These are phyloP conservation scores for Chrysochromulina tobinii DNA, from an alignment of 78 protist species.

Conservation along the genomic window DNA sequence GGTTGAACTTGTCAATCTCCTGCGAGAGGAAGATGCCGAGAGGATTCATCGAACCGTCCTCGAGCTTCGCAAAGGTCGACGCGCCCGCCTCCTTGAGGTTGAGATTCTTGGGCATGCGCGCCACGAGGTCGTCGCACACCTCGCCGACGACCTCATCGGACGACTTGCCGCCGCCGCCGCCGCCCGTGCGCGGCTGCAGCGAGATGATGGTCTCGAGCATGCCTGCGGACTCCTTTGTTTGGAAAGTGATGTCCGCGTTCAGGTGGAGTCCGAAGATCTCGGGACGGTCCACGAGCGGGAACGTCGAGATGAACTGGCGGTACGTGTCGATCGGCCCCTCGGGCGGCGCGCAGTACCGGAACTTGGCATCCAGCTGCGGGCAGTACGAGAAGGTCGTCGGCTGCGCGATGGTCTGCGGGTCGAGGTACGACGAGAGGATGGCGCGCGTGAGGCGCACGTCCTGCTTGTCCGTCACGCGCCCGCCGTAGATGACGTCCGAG, in stretches of 20 bases:
- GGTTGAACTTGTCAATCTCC: constrained; percentile 64
- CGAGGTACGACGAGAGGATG: constrained; percentile 14
- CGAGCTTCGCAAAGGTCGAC: neutral
- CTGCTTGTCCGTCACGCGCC: constrained; percentile 65
- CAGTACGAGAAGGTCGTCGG: neutral
- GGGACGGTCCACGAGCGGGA: constrained; percentile 40
- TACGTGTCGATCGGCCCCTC: neutral
- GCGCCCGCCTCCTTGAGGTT: neutral
- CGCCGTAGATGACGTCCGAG: constrained; percentile 56
- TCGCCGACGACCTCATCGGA: constrained; percentile 37
- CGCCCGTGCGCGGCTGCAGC: constrained; percentile 50
- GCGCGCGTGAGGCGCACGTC: constrained; percentile 41
- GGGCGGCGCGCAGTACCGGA: constrained; percentile 7
- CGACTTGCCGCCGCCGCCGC: constrained; percentile 32
- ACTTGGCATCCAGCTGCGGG: neutral
- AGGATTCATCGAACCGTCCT: constrained; percentile 54
- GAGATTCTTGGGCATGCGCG: neutral
- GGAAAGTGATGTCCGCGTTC: constrained; percentile 67
- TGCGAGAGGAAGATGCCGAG: constrained; percentile 56
- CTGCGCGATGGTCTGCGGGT: neutral
- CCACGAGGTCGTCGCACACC: neutral
- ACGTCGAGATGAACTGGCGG: neutral
- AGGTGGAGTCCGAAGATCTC: constrained; percentile 70
- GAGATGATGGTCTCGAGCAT: constrained; percentile 43
- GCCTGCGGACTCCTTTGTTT: constrained; percentile 40